These are phyloP conservation scores for Fabrea salina DNA, from an alignment of 169 alveolate species.

Conservation along the genomic window DNA sequence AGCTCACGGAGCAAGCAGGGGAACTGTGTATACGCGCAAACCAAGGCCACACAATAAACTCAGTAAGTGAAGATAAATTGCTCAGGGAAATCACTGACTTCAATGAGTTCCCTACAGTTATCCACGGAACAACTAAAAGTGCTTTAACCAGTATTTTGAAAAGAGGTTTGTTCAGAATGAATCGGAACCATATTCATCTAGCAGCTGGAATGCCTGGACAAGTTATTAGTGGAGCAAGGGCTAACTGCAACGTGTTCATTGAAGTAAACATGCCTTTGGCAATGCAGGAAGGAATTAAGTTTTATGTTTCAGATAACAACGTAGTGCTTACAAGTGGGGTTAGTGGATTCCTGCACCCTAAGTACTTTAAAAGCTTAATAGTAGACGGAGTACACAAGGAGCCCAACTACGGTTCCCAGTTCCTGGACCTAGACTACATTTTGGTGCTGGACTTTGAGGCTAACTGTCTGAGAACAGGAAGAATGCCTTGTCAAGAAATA, in stretches of 20 bases:
- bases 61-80: constrained; percentile 67
- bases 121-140: constrained; percentile 78
- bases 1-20: constrained; percentile 49
- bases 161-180: constrained; percentile 75
- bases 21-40: constrained; percentile 71
- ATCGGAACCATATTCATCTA: constrained; percentile 81
- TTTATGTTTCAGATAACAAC: constrained; percentile 68
- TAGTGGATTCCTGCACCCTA: constrained; percentile 64
- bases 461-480: constrained; percentile 44
- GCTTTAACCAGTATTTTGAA: constrained; percentile 58
- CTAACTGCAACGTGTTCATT: constrained; percentile 65
- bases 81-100: constrained; percentile 46
- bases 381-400: constrained; percentile 21
- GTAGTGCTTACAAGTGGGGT: constrained; percentile 78
- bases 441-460: constrained; percentile 76
- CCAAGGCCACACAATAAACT: constrained; percentile 79
- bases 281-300: constrained; percentile 64
- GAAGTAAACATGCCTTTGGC: constrained; percentile 73
- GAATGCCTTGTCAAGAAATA: constrained; percentile 44
- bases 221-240: constrained; percentile 85
- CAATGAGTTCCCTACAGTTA: constrained; percentile 49
- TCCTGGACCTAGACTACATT: constrained; percentile 48
- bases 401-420: neutral
- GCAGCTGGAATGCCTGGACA: constrained; percentile 76
- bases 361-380: constrained; percentile 64